Evolutionary conservation across 495 filamentous ascomycete genomes (phyloP), one percentile per base, ranked within the genome.

Genomic region (Penicillium herquei): DNA sequence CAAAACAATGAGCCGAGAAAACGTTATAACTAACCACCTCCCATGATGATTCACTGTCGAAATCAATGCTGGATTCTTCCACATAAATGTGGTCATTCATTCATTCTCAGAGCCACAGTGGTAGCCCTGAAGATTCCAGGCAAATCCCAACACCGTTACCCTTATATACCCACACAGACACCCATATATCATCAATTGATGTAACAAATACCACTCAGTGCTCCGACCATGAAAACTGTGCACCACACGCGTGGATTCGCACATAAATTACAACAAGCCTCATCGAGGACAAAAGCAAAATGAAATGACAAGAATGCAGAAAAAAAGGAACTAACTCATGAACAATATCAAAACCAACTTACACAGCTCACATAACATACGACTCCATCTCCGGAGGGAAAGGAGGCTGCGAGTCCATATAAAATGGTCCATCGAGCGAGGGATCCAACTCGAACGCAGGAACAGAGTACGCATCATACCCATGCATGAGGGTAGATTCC

Each of bases 391-490:
- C 73, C 26, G 71, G 60, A 31, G 62, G 60, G 31, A 72, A 41
- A 21, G 64, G 53, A 37, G 62, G 59, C 49, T 73, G 68, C 14
- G 70, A 52, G 21, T 69, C 69, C 41, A 73, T 48, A 49, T 69
- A 78, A 51, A 70, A 76, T 10, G 71, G 63, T 32, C 49, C 51
- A 50, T 74, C 69, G 18, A 73, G 61, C 17, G 70, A 50, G 32
- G 64, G n/a, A 37, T 65, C 65, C 13, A 70, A 30, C 40, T 53
- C 59, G 56, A 70, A 69, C 18, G 48, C 54, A 10, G 64, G 49
- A 9, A 56, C 49, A 14, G 66, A 35, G 41, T 65, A 70, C 7
- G 64, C 32, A 48, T 70, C 66, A 59, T 66, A 75, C 37, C 68
- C 69, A 46, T 67, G 63, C 48, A 69, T 56, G 21, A 66, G 45